phyloP scores from a whole-genome alignment of 108 stramenopile genomes.

The Nitzschia sp. region DNA sequence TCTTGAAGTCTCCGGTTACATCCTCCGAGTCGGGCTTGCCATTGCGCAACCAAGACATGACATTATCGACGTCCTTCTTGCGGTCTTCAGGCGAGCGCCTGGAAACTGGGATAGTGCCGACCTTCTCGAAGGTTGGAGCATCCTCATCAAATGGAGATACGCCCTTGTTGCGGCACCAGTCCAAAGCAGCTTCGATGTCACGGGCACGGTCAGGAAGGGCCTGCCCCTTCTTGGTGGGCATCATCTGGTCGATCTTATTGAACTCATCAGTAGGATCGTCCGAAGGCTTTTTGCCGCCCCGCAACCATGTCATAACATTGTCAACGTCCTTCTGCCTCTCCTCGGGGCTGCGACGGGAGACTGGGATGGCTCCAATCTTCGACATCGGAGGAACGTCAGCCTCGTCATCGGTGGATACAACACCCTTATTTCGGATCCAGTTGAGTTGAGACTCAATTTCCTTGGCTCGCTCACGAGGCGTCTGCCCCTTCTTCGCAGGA shows the following conservation, averaged over 20 bases:
- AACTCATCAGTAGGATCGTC: conserved; percentile 28
- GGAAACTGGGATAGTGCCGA: conserved; percentile 20
- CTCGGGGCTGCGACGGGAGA: conserved; percentile 23
- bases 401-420: not conserved
- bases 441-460: conserved; percentile 38
- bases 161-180: conserved; percentile 31
- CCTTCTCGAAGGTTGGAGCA: conserved; percentile 2
- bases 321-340: conserved; percentile 29
- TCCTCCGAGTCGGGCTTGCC: conserved; percentile 20
- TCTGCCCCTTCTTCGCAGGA: conserved; percentile 27
- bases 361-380: not conserved
- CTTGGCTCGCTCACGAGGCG: conserved; percentile 26
- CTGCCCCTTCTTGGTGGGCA: conserved; percentile 20
- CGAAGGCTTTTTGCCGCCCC: conserved; percentile 8
- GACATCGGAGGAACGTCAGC: conserved; percentile 2
- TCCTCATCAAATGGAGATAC: conserved; percentile 13
- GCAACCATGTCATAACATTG: conserved; percentile 37
- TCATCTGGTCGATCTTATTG: conserved; percentile 25
- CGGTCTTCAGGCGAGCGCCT: conserved; percentile 21
- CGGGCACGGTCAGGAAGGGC: conserved; percentile 23
- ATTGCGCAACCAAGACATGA: conserved; percentile 25
- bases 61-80: conserved; percentile 11
- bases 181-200: conserved; percentile 31
- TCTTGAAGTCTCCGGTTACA: conserved; percentile 13
- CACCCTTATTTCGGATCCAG: conserved; percentile 11